Base-by-base conservation (phyloP, 805 yeast species). In the Metschnikowia koreensis region DNA sequence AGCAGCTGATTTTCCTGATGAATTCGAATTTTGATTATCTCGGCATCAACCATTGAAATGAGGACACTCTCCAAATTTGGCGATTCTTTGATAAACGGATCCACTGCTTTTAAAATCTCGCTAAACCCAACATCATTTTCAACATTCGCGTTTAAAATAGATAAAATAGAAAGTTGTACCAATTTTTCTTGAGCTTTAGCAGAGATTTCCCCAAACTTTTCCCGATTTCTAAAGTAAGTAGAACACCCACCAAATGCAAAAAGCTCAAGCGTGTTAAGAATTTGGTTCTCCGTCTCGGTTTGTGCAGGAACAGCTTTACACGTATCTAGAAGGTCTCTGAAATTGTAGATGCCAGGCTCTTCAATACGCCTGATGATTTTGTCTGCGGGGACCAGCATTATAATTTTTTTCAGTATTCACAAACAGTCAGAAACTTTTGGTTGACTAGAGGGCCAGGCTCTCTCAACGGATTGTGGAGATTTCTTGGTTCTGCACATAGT, bases 241-340 rank as follows among this genome's bases (percentile, higher is more conserved):
- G 54, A 49, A 29, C 60, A 59, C 44, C 62, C 63, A 2, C 79
- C 79, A 54, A 69, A 73, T 1, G 76, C 60, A 53, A 72, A 73
- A 33, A 74, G 61, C 59, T 74, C 79, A 7, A 69, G 34, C 6
- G 73, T 68, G 45, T 67, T 67, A 9, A 58, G 44, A 10, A 51
- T 15, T 34, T 28, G 27, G 22, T n/a, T 29, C 22, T 47, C 44
- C 3, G 10, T 12, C 13, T 31, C 44, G 39, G 12, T 31, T 11
- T 22, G 22, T 4, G 42, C 9, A 6, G 15, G 4, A 8, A 12
- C 8, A 3, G n/a, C 26, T 2, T 13, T 29, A 12, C 17, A 15
- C 16, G 29, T 22, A 22, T 50, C 50, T 11, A 54, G 41, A 1
- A 55, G 31, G 7, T 50, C 41, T 9, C 56, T 42, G 34, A 44